A percentile compares a stretch with the other conserved stretches of the same genome.
Conservation (phyloP, 2,329 filamentous ascomycete genomes). For the Stachybotrys chartarum region DNA sequence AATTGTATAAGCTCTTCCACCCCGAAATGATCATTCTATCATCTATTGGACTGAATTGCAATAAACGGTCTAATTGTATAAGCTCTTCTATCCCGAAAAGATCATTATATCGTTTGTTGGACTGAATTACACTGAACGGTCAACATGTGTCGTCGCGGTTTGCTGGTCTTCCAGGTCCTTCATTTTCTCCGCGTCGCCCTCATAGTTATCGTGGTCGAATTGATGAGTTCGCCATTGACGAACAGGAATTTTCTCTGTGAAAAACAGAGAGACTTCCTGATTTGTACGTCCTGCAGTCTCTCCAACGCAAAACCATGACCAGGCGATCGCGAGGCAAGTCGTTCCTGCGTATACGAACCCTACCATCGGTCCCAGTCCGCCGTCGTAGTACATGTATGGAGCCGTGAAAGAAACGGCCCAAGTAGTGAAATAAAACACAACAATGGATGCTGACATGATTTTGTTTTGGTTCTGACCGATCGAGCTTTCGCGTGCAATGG, state of each 20-base stretch:
- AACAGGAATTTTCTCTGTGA: constrained; percentile 25
- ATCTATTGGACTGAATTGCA: no score
- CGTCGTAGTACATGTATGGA: constrained; percentile 26
- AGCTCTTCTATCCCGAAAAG: no score
- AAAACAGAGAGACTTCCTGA: constrained; percentile 28
- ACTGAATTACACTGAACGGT: background rate
- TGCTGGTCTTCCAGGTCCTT: background rate
- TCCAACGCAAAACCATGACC: constrained; percentile 30
- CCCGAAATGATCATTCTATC: no score
- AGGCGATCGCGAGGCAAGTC: constrained; percentile 16
- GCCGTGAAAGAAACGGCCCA: constrained; percentile 25
- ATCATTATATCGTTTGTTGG: no score
- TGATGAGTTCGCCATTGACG: constrained; percentile 18
- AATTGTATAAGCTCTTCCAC: no score
- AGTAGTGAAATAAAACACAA: constrained; percentile 27
- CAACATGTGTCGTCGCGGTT: background rate
- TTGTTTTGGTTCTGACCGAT: constrained; percentile 37
- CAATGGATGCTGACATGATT: constrained; percentile 32
- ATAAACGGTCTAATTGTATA: no score
- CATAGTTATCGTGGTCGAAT: constrained; percentile 2
- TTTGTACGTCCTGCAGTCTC: constrained; percentile 28
- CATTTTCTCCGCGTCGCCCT: background rate
- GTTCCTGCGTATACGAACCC: constrained; percentile 25
- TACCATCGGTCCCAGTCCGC: constrained; percentile 21
- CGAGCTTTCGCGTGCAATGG: constrained; percentile 32